Conservation (phyloP, 2,329 filamentous ascomycete genomes). For the Colletotrichum liriopes region DNA sequence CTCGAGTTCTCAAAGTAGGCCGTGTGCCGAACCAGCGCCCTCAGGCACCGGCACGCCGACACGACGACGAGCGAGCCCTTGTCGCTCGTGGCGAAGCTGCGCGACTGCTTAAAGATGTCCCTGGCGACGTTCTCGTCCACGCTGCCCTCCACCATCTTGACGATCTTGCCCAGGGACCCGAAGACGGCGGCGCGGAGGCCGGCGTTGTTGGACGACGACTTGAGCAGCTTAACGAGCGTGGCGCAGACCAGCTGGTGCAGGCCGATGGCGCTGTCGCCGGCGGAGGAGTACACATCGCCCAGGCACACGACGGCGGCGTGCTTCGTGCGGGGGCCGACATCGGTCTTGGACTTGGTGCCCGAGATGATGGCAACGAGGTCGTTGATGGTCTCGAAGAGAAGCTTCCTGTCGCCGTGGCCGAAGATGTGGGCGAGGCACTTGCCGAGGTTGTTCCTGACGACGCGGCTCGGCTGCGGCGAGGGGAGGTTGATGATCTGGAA, state of each 20-base stretch:
- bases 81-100: constrained; percentile 82
- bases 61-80: constrained; percentile 87
- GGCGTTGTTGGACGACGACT: constrained; percentile 83
- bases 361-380: constrained; percentile 84
- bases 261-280: constrained; percentile 92
- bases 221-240: constrained; percentile 83
- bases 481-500: constrained; percentile 91
- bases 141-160: constrained; percentile 80
- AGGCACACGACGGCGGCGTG: constrained; percentile 91
- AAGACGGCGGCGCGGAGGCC: constrained; percentile 87
- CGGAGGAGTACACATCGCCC: constrained; percentile 91
- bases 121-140: constrained; percentile 89
- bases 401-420: constrained; percentile 87
- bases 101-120: constrained; percentile 93
- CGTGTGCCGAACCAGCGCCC: constrained; percentile 80
- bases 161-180: constrained; percentile 81
- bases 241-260: constrained; percentile 83
- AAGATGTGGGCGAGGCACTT: constrained; percentile 88
- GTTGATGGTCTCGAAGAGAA: constrained; percentile 95
- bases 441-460: constrained; percentile 91
- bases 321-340: constrained; percentile 83
- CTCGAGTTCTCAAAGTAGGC: constrained; percentile 88
- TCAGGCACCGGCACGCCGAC: constrained; percentile 84
- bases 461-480: constrained; percentile 86
- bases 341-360: constrained; percentile 80